These are phyloP conservation scores for Aegilops tauschii DNA, from an alignment of 176 grass and related monocot genomes.

Conservation along the genomic window DNA sequence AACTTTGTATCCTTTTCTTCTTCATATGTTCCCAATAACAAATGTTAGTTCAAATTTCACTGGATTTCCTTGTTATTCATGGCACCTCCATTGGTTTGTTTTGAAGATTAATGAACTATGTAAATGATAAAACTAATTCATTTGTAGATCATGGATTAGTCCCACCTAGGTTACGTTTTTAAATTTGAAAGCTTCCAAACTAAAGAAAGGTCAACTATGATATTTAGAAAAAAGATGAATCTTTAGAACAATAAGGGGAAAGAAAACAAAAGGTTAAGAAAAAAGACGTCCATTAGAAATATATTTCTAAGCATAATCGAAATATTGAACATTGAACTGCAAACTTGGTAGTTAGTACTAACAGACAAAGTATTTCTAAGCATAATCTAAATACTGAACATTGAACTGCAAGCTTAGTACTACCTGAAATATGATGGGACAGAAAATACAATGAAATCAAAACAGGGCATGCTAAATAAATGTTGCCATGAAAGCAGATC, in stretches of 20 bases:
- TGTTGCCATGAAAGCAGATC: background rate
- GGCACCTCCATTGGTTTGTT: background rate
- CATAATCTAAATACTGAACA: background rate
- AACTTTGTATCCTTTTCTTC: background rate
- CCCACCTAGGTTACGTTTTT: background rate
- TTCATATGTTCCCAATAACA: background rate
- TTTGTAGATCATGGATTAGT: background rate
- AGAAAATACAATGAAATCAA: background rate
- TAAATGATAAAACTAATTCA: background rate
- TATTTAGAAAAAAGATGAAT: background rate
- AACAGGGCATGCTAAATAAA: background rate
- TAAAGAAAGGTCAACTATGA: background rate
- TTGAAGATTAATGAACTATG: background rate
- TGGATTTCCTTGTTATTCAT: background rate
- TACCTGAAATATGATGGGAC: background rate
- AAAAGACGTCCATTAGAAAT: background rate
- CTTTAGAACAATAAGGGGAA: background rate
- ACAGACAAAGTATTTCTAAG: background rate
- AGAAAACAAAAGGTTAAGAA: background rate
- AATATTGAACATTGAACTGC: background rate
- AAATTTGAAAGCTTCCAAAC: background rate
- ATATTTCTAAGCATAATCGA: background rate
- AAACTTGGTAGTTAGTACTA: background rate
- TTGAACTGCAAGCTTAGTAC: background rate
- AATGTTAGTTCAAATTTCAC: background rate